Evolutionary conservation across 1,284 basidiomycete species (phyloP).

Genomic region (Rhodofomes roseus): DNA sequence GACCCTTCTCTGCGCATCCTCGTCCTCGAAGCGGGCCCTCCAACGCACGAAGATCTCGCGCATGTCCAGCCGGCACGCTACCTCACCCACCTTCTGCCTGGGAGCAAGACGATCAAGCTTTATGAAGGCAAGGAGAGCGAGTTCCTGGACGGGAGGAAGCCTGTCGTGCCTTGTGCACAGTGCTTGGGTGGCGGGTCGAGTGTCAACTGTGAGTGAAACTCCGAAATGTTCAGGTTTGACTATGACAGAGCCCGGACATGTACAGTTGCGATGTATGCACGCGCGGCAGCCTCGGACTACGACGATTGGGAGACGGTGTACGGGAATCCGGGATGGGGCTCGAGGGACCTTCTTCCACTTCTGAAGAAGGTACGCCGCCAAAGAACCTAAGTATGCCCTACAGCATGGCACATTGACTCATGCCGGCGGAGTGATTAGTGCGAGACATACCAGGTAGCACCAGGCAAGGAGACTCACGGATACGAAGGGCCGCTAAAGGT

Average conservation of each 20-base stretch:
- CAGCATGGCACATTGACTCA: too few species aligned
- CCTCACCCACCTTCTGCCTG: conserved; percentile 35
- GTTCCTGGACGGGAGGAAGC: conserved; percentile 41
- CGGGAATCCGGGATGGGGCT: conserved; percentile 54
- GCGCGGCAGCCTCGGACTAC: conserved; percentile 53
- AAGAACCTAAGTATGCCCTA: too few species aligned
- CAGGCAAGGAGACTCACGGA: conserved; percentile 24
- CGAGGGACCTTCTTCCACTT: conserved; percentile 45
- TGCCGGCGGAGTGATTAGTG: conserved; percentile 26
- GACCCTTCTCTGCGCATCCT: conserved; percentile 40
- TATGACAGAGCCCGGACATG: neutral
- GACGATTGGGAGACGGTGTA: conserved; percentile 49
- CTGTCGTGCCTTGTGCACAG: conserved; percentile 39
- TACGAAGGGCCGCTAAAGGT: conserved; percentile 24
- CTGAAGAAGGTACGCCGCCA: conserved; percentile 46
- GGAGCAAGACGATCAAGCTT: conserved; percentile 38
- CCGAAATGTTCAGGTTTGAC: neutral
- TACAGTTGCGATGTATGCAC: conserved; percentile 51
- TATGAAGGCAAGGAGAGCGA: conserved; percentile 39
- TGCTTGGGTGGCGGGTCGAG: conserved; percentile 57
- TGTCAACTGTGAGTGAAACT: conserved; percentile 45
- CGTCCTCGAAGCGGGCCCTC: conserved; percentile 43
- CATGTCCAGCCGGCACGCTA: conserved; percentile 51
- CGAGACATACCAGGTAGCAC: conserved; percentile 43
- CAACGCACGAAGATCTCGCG: conserved; percentile 36